A percentile compares a stretch with the other conserved stretches of the same genome.
These are phyloP conservation scores for Kodamaea ohmeri DNA, from an alignment of 1,139 yeast species.

Conservation along the genomic window DNA sequence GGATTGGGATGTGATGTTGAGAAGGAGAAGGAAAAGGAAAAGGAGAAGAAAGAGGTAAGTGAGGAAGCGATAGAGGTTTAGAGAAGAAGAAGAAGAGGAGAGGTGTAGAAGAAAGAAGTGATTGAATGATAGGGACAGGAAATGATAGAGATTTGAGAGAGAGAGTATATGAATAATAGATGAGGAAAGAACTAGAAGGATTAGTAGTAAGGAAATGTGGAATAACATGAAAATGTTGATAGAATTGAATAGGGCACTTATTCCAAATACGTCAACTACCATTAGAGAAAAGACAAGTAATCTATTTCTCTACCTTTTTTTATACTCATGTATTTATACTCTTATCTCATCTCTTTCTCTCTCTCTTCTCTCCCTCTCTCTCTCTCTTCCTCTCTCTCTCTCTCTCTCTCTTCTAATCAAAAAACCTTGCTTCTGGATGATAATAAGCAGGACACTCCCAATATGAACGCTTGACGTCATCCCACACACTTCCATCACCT, in stretches of 20 bases:
- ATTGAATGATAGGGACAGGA: too few relatives aligned
- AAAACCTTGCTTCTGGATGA: slow-evolving; percentile 59
- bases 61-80: slow-evolving; percentile 2
- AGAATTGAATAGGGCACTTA: too few relatives aligned
- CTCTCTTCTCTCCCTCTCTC: neutral
- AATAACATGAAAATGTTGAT: too few relatives aligned
- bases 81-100: slow-evolving; percentile 1
- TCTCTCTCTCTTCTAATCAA: slow-evolving; percentile 18
- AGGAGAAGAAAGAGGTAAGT: neutral
- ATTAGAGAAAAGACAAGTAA: neutral
- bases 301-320: neutral
- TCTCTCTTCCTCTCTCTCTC: neutral
- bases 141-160: too few relatives aligned
- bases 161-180: too few relatives aligned
- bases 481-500: slow-evolving; percentile 56
- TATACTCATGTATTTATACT: neutral
- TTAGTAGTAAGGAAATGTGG: too few relatives aligned
- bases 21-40: slow-evolving; percentile 47
- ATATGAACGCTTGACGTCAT: slow-evolving; percentile 65
- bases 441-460: slow-evolving; percentile 71
- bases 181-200: too few relatives aligned
- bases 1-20: slow-evolving; percentile 82
- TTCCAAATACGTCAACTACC: neutral
- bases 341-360: neutral
- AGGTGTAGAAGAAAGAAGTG: neutral